A percentile compares a stretch with the other conserved stretches of the same genome.
Evolutionary conservation across 129 eudicot species (phyloP).

Genomic region (Tagetes patula): DNA sequence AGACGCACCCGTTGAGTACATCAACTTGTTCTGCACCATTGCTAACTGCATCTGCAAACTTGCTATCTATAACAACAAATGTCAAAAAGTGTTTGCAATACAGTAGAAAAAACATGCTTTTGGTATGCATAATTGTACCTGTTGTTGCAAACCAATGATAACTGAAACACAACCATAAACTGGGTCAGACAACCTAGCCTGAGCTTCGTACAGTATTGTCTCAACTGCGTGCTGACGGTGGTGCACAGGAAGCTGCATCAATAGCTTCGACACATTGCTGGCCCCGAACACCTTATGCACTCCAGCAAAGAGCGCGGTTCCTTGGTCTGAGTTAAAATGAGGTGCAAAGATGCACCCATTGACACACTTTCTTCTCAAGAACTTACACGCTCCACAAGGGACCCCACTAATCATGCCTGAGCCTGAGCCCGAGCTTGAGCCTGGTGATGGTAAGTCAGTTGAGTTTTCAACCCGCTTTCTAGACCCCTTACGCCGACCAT

Average conservation of each 20-base stretch:
- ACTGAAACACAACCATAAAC: constrained; percentile 85
- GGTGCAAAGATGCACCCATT: constrained; percentile 82
- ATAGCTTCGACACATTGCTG: constrained; percentile 78
- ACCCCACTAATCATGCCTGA: neutral
- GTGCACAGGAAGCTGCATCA: constrained; percentile 58
- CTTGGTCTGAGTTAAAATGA: constrained; percentile 72
- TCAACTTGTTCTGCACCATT: constrained; percentile 53
- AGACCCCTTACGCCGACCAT: constrained; percentile 20
- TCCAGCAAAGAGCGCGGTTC: constrained; percentile 78
- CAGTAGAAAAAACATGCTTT: neutral
- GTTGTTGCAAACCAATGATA: constrained; percentile 73
- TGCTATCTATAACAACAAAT: constrained; percentile 33
- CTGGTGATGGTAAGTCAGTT: neutral
- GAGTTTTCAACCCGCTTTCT: constrained; percentile 32
- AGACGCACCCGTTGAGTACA: constrained; percentile 42
- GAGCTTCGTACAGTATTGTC: constrained; percentile 80
- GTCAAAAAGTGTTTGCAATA: no score
- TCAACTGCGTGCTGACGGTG: constrained; percentile 65
- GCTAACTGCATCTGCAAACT: constrained; percentile 56
- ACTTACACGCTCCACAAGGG: constrained; percentile 62
- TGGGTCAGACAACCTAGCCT: constrained; percentile 82
- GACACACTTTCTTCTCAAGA: constrained; percentile 76
- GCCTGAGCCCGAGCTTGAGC: neutral
- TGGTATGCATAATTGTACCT: constrained; percentile 36
- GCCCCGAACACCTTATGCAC: constrained; percentile 93